Evolutionary conservation across 495 filamentous ascomycete species (phyloP).

Genomic region (Oidiodendron maius): DNA sequence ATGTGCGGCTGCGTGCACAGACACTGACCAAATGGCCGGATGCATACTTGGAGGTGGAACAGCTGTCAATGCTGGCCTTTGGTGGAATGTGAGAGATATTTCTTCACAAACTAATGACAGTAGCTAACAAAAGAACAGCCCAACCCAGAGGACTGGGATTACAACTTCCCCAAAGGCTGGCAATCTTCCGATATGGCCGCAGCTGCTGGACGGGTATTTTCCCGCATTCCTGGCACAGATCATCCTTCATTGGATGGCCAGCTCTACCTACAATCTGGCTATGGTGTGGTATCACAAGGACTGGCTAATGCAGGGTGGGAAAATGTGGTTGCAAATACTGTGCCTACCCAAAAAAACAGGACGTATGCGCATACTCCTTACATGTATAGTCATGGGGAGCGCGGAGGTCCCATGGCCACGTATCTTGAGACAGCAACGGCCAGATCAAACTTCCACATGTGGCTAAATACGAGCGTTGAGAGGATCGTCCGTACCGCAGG

Average conservation of each 20-base stretch:
- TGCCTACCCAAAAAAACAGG: slow-evolving; percentile 59
- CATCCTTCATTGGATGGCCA: slow-evolving; percentile 62
- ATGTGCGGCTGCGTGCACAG: slow-evolving; percentile 63
- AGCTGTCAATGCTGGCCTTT: slow-evolving; percentile 64
- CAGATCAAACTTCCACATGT: slow-evolving; percentile 61
- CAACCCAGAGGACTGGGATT: slow-evolving; percentile 54
- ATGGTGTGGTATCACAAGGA: slow-evolving; percentile 46
- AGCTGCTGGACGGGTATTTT: slow-evolving; percentile 55
- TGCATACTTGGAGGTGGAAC: slow-evolving; percentile 74
- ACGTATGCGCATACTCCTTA: slow-evolving; percentile 61
- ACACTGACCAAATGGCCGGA: slow-evolving; percentile 68
- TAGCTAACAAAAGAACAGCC: slow-evolving; percentile 27
- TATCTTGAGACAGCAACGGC: slow-evolving; percentile 61
- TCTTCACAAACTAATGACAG: slow-evolving; percentile 7
- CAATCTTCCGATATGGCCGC: slow-evolving; percentile 54
- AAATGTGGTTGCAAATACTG: slow-evolving; percentile 51
- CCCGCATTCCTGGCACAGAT: slow-evolving; percentile 64
- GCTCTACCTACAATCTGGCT: slow-evolving; percentile 62
- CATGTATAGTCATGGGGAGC: slow-evolving; percentile 61
- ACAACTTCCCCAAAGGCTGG: slow-evolving; percentile 70
- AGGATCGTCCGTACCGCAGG: slow-evolving; percentile 57
- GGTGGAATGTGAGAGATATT: slow-evolving; percentile 38
- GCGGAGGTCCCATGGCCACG: slow-evolving; percentile 67
- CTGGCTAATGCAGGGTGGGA: slow-evolving; percentile 55
- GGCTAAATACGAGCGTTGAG: slow-evolving; percentile 58